A percentile compares a stretch with the other conserved stretches of the same genome.
Conservation (phyloP, 352 stramenopile genomes). For the Globisporangium polare region DNA sequence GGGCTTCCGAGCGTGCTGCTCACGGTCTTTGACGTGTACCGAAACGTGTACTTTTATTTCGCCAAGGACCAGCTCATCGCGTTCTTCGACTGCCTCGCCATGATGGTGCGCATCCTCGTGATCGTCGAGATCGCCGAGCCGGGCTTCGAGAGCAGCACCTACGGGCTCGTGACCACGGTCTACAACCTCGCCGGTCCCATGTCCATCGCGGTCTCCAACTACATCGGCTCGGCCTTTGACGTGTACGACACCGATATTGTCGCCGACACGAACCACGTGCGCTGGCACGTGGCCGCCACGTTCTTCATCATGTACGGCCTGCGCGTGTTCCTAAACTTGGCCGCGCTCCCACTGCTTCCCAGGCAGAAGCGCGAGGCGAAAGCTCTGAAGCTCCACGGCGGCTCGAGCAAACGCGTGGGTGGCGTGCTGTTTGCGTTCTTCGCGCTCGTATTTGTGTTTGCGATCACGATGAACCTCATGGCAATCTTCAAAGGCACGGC, state of each 20-base stretch:
- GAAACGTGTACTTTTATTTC: conserved; percentile 66
- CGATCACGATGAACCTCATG: conserved; percentile 53
- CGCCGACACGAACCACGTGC: conserved; percentile 42
- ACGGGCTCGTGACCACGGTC: conserved; percentile 70
- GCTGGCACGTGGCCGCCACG: conserved; percentile 47
- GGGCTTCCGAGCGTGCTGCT: conserved; percentile 33
- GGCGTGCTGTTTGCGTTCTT: conserved; percentile 37
- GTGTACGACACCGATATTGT: conserved; percentile 62
- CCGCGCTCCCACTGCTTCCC: conserved; percentile 49
- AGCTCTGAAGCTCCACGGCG: conserved; percentile 47
- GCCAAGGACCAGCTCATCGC: conserved; percentile 39
- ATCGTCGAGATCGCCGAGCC: conserved; percentile 76
- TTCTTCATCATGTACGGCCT: conserved; percentile 58
- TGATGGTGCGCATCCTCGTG: conserved; percentile 76
- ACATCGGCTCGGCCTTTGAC: conserved; percentile 46
- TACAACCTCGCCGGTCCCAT: conserved; percentile 73
- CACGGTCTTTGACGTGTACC: conserved; percentile 58
- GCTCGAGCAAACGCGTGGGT: conserved; percentile 33
- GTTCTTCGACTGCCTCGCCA: conserved; percentile 62
- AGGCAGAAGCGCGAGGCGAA: conserved; percentile 41
- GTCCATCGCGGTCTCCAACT: conserved; percentile 49
- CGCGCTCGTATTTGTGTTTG: conserved; percentile 36
- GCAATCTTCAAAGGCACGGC: conserved; percentile 50
- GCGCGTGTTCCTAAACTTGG: conserved; percentile 37
- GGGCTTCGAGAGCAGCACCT: conserved; percentile 73